phyloP scores from a whole-genome alignment of 225 moss, liverwort and hornwort genomes.

The Marchantia polymorpha region DNA sequence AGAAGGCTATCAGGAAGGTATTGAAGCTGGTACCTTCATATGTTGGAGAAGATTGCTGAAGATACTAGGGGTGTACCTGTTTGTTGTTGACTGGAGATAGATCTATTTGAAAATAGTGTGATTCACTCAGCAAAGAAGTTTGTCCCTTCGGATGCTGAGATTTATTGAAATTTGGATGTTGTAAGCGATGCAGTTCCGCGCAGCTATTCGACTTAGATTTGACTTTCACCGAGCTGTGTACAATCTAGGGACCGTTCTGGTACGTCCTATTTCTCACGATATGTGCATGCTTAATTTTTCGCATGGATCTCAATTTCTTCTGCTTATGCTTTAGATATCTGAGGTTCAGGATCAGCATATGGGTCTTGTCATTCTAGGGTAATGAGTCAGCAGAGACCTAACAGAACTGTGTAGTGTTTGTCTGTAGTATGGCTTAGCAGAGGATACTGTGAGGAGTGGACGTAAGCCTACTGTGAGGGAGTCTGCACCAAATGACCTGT shows the following conservation, averaged over 20 bases:
- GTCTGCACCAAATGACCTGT: conserved; percentile 70
- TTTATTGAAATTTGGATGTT: conserved; percentile 20
- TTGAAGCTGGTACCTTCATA: conserved; percentile 6
- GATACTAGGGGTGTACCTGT: background rate
- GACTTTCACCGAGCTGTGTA: conserved; percentile 99
- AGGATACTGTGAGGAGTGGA: conserved; percentile 86
- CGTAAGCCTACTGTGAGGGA: conserved; percentile 60
- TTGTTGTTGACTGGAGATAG: background rate
- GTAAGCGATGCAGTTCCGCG: conserved; percentile 72
- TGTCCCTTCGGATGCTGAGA: conserved; percentile 10
- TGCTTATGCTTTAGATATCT: background rate
- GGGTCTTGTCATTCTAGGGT: too few species aligned
- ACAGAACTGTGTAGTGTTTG: conserved; percentile 35
- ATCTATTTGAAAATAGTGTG: background rate
- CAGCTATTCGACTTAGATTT: conserved; percentile 92
- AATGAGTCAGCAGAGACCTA: background rate
- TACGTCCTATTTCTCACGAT: conserved; percentile 27
- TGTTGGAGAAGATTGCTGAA: background rate
- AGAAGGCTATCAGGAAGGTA: conserved; percentile 96
- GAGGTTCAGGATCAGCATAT: background rate
- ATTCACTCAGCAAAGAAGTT: background rate
- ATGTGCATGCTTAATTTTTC: background rate
- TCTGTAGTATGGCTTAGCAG: conserved; percentile 96
- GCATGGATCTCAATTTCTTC: background rate
- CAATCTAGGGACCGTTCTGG: conserved; percentile 98